Conservation (phyloP, 1,284 basidiomycete genomes). For the Ganoderma boninense region DNA sequence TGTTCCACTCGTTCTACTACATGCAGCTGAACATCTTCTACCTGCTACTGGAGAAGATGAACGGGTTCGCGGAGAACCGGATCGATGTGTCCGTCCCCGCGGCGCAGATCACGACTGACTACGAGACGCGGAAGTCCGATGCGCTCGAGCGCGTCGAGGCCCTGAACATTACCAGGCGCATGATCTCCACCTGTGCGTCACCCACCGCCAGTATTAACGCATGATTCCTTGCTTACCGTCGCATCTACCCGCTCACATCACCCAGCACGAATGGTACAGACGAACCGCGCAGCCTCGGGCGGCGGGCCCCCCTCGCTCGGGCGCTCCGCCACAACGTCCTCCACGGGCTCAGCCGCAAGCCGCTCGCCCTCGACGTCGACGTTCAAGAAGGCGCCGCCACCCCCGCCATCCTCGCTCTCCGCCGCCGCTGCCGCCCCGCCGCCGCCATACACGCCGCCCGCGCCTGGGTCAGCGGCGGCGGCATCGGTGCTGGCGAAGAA, state of each 20-base stretch:
- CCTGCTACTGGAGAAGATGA: conserved; percentile 92
- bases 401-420: conserved; percentile 48
- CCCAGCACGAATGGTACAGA: conserved; percentile 72
- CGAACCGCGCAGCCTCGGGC: conserved; percentile 49
- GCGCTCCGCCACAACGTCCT: conserved; percentile 49
- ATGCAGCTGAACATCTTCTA: conserved; percentile 99
- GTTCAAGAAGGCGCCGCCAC: conserved; percentile 55
- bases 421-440: conserved; percentile 51
- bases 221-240: not conserved
- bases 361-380: conserved; percentile 49
- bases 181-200: conserved; percentile 82
- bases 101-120: conserved; percentile 80
- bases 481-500: conserved; percentile 61
- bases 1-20: conserved; percentile 99
- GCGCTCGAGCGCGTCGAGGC: conserved; percentile 80
- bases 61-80: conserved; percentile 86
- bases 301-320: conserved; percentile 44
- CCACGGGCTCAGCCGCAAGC: conserved; percentile 46
- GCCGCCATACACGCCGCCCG: conserved; percentile 65
- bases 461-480: conserved; percentile 41
- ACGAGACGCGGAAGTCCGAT: conserved; percentile 83
- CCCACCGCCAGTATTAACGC: not conserved
- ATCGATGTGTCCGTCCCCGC: conserved; percentile 77
- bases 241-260: no score
- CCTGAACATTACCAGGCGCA: conserved; percentile 81